A percentile compares a stretch with the other conserved stretches of the same genome.
phyloP scores from a whole-genome alignment of 1,139 yeast genomes.

The Yamadazyma sp. region DNA sequence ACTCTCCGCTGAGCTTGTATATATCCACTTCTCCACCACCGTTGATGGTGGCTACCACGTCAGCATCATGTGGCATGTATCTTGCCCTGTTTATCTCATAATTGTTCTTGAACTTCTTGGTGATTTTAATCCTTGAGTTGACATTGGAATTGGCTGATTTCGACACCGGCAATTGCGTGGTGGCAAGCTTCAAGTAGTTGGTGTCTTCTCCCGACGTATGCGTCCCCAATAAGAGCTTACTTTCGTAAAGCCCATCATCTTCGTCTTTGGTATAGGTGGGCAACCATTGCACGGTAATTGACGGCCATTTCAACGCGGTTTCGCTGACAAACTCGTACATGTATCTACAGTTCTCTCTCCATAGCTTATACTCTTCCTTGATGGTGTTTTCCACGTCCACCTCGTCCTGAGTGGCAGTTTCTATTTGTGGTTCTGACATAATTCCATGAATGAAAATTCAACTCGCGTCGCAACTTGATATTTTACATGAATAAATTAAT shows the following conservation, averaged over 20 bases:
- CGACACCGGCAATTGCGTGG: constrained; percentile 61
- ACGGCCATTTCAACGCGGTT: constrained; percentile 79
- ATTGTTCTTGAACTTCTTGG: constrained; percentile 52
- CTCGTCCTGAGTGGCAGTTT: constrained; percentile 17
- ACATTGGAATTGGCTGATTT: constrained; percentile 23
- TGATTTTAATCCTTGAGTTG: constrained; percentile 57
- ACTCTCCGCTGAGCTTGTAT: constrained; percentile 48
- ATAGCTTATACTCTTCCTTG: constrained; percentile 70
- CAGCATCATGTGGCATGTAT: constrained; percentile 71
- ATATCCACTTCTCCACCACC: constrained; percentile 72
- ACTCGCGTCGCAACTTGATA: constrained; percentile 1
- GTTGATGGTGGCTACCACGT: constrained; percentile 71
- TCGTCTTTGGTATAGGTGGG: constrained; percentile 41
- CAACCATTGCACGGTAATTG: constrained; percentile 74
- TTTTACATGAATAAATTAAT: no score
- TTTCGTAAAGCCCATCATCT: constrained; percentile 39
- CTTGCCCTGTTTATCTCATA: constrained; percentile 82
- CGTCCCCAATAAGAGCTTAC: constrained; percentile 70
- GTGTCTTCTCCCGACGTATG: constrained; percentile 81
- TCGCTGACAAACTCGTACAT: constrained; percentile 83
- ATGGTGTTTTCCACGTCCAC: constrained; percentile 41
- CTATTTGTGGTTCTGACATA: background rate
- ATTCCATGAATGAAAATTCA: background rate
- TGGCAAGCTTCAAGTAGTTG: constrained; percentile 75
- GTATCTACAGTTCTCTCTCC: constrained; percentile 77